Evolutionary conservation across 192 early-diverging fungal species (phyloP).

Genomic region (Haplosporangium gracile): DNA sequence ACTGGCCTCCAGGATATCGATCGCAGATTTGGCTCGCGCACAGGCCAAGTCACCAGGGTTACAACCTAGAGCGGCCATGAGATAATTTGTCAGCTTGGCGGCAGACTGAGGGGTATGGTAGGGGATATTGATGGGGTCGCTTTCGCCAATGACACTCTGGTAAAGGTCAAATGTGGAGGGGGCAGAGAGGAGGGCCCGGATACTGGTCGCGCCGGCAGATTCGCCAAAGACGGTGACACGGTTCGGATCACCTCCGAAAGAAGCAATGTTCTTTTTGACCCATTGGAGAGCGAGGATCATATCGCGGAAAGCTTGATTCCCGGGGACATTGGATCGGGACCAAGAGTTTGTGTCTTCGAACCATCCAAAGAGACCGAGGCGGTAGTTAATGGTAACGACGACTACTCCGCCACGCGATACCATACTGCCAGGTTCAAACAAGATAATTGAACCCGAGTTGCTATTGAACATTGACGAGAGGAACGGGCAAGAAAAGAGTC

Average conservation of each 20-base stretch:
- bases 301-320: slow-evolving; percentile 60
- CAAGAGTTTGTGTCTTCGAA: slow-evolving; percentile 18
- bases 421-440: slow-evolving; percentile 45
- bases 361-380: slow-evolving; percentile 50
- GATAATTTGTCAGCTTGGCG: slow-evolving; percentile 16
- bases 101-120: slow-evolving; percentile 24
- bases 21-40: slow-evolving; percentile 19
- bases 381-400: slow-evolving; percentile 56
- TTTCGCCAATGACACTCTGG: slow-evolving; percentile 55
- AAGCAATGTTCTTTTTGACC: slow-evolving; percentile 67
- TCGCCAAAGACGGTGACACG: slow-evolving; percentile 58
- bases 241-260: slow-evolving; percentile 70
- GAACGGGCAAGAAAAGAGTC: not conserved
- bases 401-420: slow-evolving; percentile 53
- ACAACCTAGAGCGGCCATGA: slow-evolving; percentile 29
- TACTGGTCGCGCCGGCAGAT: slow-evolving; percentile 53
- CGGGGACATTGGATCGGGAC: slow-evolving; percentile 15
- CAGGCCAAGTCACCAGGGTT: slow-evolving; percentile 19
- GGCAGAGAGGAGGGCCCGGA: slow-evolving; percentile 56
- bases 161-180: slow-evolving; percentile 57
- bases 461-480: not conserved
- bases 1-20: slow-evolving; percentile 31
- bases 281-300: slow-evolving; percentile 67
- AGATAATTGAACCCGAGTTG: slow-evolving; percentile 38
- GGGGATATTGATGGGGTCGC: slow-evolving; percentile 57